Evolutionary conservation across 228 moss, liverwort and hornwort species (phyloP).

Genomic region (Sphagnum fallax): DNA sequence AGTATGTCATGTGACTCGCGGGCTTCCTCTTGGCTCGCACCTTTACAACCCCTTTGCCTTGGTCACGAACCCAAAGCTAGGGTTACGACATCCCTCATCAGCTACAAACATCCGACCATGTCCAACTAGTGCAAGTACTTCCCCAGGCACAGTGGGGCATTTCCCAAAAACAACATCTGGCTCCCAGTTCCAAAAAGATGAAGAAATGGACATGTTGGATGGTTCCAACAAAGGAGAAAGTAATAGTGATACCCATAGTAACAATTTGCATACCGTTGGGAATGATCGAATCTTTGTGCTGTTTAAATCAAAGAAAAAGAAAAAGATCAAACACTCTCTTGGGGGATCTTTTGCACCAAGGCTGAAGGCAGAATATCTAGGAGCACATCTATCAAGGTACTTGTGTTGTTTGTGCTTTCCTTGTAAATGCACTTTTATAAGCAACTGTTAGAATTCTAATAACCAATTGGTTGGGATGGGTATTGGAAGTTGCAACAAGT

Average conservation of each 20-base stretch:
- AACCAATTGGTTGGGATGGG: no score
- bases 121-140: slow-evolving; percentile 39
- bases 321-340: slow-evolving; percentile 59
- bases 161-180: slow-evolving; percentile 10
- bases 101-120: slow-evolving; percentile 54
- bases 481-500: no score
- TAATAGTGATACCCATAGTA: slow-evolving; percentile 9
- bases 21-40: no score
- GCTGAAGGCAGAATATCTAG: slow-evolving; percentile 43
- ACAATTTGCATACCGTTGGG: slow-evolving; percentile 27
- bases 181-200: slow-evolving; percentile 11
- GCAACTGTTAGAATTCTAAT: no score
- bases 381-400: slow-evolving; percentile 46
- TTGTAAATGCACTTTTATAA: no score
- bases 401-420: background rate
- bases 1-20: no score
- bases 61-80: no score
- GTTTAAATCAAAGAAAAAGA: slow-evolving; percentile 61
- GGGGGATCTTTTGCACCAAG: slow-evolving; percentile 29
- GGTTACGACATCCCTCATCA: no score
- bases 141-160: slow-evolving; percentile 13
- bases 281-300: slow-evolving; percentile 17
- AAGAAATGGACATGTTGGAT: slow-evolving; percentile 7
- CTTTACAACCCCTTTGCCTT: no score
- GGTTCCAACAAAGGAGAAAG: slow-evolving; percentile 17